These are phyloP conservation scores for Chlorella sorokiniana DNA, from an alignment of 139 green algal species.

Conservation along the genomic window DNA sequence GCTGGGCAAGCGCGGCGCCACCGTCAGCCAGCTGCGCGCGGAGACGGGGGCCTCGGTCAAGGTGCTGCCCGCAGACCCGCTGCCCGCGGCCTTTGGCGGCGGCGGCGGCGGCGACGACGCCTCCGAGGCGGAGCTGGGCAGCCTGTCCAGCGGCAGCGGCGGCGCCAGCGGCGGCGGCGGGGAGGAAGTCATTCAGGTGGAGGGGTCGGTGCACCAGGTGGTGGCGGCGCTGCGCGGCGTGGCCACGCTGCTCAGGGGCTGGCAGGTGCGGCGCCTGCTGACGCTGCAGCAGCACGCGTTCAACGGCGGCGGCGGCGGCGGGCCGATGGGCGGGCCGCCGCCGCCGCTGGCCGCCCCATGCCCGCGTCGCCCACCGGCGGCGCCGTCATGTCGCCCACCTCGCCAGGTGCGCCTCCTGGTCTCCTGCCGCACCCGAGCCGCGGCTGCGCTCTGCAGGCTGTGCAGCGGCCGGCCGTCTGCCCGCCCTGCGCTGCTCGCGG, in stretches of 20 bases:
- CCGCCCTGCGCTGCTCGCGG: too few relatives aligned
- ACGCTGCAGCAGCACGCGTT: not conserved
- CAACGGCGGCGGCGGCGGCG: constrained; percentile 2
- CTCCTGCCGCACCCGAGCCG: not conserved
- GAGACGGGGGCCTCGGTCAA: constrained; percentile 47
- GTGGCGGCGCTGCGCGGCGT: constrained; percentile 43
- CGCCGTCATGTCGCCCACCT: not conserved
- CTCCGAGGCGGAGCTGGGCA: constrained; percentile 16
- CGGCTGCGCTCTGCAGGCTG: too few relatives aligned
- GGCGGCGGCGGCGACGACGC: constrained; percentile 5
- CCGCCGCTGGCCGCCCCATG: not conserved
- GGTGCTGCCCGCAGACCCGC: constrained; percentile 19
- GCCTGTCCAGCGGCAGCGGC: constrained; percentile 18
- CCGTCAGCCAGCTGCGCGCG: constrained; percentile 40
- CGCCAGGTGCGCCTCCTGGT: constrained; percentile 1
- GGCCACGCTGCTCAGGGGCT: constrained; percentile 45
- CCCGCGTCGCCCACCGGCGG: not conserved
- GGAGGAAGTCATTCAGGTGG: constrained; percentile 48
- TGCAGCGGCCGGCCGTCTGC: too few relatives aligned
- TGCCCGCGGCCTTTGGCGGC: constrained; percentile 17
- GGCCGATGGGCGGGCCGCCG: not conserved
- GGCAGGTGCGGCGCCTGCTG: constrained; percentile 37
- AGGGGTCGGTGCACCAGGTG: constrained; percentile 38
- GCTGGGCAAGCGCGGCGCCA: constrained; percentile 42
- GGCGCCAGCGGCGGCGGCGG: not conserved